Base-by-base conservation (phyloP, 2,329 filamentous ascomycete genomes). In the Colletotrichum costaricense region DNA sequence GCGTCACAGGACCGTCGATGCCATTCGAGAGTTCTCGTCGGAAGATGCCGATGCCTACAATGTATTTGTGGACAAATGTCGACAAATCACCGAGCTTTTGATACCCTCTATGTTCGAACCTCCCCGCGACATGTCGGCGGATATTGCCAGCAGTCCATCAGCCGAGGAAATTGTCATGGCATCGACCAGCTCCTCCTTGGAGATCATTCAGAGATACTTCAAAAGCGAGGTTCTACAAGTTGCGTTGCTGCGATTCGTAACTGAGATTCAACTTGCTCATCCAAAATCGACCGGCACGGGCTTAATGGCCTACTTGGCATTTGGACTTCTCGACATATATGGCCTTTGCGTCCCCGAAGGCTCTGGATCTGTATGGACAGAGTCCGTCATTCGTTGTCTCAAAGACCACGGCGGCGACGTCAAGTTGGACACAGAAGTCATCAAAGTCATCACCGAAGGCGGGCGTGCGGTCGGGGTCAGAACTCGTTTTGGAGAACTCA, bases 101-200 rank as follows among this genome's bases (percentile, higher is more conserved):
- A 67, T 67, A n/a, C 63, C 63, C 5, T 59, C 54, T 4, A 67
- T 67, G 63, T 59, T 59, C 24, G 63, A 67, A 24, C 54, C 54
- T 14, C 63, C 54, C 16, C 30, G 35, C 16, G 35, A 67, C 33
- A 33, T n/a, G n/a, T 67, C 63, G 14, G 63, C 24, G 1, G 35
- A 67, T 5, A 67, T 52, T 16, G 63, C 54, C 1, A 59, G 33
- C 55, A 57, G 55, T n/a, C 55, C 28, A 6, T 30, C 30, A n/a
- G 28, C 26, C 16, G 28, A 57, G 28, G 55, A 57, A 30, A 57
- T 57, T 26, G 55, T 28, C 28, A 57, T 22, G 19, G 28, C 26
- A 26, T 33, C 28, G 11, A n/a, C 55, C 28, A 33, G 55, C 19
- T 57, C 55, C 11, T 57, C 55, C 3, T n/a, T 57, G 19, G 55